Base-by-base conservation (phyloP, 768 basidiomycete species). In the Lactarius trivialis region DNA sequence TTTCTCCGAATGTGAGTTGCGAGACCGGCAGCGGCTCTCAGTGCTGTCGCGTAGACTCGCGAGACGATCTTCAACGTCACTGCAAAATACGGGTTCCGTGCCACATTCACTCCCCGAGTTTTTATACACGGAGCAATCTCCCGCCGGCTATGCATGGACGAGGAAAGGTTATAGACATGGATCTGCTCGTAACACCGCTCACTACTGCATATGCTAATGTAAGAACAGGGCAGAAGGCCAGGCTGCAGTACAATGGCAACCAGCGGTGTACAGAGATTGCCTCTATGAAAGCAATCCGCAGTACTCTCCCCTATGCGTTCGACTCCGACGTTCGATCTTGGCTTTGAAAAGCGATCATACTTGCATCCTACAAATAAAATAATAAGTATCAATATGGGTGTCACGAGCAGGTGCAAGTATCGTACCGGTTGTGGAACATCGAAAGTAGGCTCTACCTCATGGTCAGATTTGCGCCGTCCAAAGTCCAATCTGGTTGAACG, bases 111-210 rank as follows among this genome's bases (percentile, higher is more conserved):
- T 9, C 88, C 88, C 5, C 76, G 84, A 7, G 70, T 84, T 0
- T 78, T 6, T 11, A 6, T 11, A 9, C n/a, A n/a, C n/a, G n/a
- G n/a, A n/a, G n/a, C n/a, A n/a, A n/a, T n/a, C n/a, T n/a, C n/a
- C n/a, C n/a, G n/a, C n/a, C n/a, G n/a, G n/a, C n/a, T n/a, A 84
- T 78, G 70, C 81, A 82, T 11, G 86, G 85, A 6, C 83, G 79
- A 12, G 84, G 85, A 48, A 71, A 74, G 11, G 91, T 70, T 90
- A 93, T 0, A 86, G 91, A 71, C 84, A 98, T 19, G 96, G 39
- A 4, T 19, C 7, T 15, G 24, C 7, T 7, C 14, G 1, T 55
- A 12, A 17, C 17, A 24, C 21, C 4, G 30, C 33, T 21, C 30
- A 45, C 32, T 3, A 9, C 15, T 17, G 6, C 2, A 4, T 28